Evolutionary conservation across 805 yeast genomes (phyloP).

Genomic region (Metschnikowia chrysomelidarum): DNA sequence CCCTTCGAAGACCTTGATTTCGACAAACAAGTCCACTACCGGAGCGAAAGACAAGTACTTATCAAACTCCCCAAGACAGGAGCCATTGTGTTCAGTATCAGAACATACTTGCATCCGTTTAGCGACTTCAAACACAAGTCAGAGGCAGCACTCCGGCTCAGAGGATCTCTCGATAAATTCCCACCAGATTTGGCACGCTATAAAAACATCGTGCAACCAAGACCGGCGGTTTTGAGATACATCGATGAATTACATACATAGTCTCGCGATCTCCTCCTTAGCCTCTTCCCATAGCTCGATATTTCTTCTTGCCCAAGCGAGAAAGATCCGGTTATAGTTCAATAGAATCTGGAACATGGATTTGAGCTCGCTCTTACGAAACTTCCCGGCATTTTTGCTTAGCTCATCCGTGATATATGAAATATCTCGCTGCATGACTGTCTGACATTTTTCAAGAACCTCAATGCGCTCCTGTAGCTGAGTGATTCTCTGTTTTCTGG

Average conservation of each 20-base stretch:
- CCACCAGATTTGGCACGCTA: conserved; percentile 58
- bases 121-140: conserved; percentile 43
- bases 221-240: conserved; percentile 51
- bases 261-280: conserved; percentile 34
- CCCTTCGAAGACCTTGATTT: conserved; percentile 33
- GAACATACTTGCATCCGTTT: conserved; percentile 59
- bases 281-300: conserved; percentile 67
- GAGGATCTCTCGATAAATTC: conserved; percentile 63
- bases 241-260: conserved; percentile 13
- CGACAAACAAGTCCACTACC: conserved; percentile 47
- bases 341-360: conserved; percentile 51
- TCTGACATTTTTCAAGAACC: conserved; percentile 51
- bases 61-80: conserved; percentile 50
- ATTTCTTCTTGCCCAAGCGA: conserved; percentile 68
- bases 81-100: conserved; percentile 49
- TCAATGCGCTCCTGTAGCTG: conserved; percentile 50
- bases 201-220: conserved; percentile 68
- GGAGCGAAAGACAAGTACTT: conserved; percentile 59
- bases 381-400: conserved; percentile 47
- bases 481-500: conserved; percentile 52
- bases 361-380: conserved; percentile 48
- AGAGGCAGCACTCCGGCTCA: conserved; percentile 49
- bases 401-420: conserved; percentile 42
- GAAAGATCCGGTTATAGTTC: conserved; percentile 53
- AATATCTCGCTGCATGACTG: conserved; percentile 40